Base-by-base conservation (phyloP, 306 rosid genomes). In the Vigna radiata region DNA sequence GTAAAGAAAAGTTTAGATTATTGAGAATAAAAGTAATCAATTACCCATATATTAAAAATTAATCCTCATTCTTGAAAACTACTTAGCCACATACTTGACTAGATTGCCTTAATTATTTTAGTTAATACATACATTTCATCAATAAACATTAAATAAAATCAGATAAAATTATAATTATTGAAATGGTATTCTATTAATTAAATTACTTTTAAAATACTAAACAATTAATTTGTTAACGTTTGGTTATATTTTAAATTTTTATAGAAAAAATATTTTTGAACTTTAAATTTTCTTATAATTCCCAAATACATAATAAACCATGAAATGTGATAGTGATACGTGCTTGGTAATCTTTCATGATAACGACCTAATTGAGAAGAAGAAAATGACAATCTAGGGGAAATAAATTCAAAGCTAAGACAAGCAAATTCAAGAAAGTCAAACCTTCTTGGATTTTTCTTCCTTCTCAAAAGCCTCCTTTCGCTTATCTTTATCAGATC, bases 401-500 rank as follows among this genome's bases (percentile, higher is more conserved):
- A 0, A 39, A 33, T 8, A 27, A 60, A 41, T 53, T n/a, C 25
- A 41, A 16, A 49, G 29, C 46, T 25, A 25, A 3, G 63, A 29
- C 25, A 10, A 27, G 16, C 12, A 75, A 65, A 61, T 18, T 41
- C 7, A 23, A 39, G 8, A 56, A 43, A 53, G 17, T 6, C 65
- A n/a, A 1, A 96, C 99, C 95, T 96, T 96, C 88, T 89, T 96
- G 29, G 93, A 89, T 83, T 78, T 96, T 77, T 96, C 98, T 70
- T 96, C 98, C 85, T 90, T 96, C 39, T 96, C 97, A 70, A 85
- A 79, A 47, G 84, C 89, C 16, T 96, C 99, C 74, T 86, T 96
- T 76, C 91, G 94, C 79, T 85, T 96, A 63, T 96, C 99, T 86
- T 96, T 96, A 47, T 92, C 99, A 83, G 94, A 85, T 54, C 99